These are phyloP conservation scores for Eucommia ulmoides DNA, from an alignment of 257 asterid species.

Conservation along the genomic window DNA sequence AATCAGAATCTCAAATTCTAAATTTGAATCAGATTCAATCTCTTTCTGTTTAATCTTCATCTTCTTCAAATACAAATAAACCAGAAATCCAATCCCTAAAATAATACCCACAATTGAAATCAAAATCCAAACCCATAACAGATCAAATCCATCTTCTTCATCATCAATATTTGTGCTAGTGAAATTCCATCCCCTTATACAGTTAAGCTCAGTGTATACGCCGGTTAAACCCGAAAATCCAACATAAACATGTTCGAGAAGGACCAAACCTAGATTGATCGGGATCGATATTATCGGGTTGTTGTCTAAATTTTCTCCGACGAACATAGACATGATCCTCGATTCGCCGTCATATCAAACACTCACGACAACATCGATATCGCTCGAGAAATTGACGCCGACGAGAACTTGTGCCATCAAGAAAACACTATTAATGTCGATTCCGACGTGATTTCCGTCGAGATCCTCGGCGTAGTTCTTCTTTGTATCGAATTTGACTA, in stretches of 20 bases:
- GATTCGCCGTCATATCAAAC: slow-evolving; percentile 9
- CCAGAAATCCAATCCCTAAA: background rate
- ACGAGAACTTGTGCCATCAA: slow-evolving; percentile 5
- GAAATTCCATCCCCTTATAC: slow-evolving; percentile 15
- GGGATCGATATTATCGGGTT: slow-evolving; percentile 8
- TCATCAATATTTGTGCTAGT: slow-evolving; percentile 9
- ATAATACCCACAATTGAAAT: background rate
- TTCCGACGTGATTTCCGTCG: slow-evolving; percentile 13
- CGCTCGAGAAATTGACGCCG: slow-evolving; percentile 8
- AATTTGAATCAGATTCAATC: background rate
- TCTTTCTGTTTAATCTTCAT: background rate
- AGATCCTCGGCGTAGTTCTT: slow-evolving; percentile 11
- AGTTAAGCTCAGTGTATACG: slow-evolving; percentile 6
- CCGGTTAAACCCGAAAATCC: slow-evolving; percentile 17
- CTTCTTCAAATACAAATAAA: background rate
- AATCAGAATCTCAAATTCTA: background rate
- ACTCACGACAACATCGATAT: slow-evolving; percentile 5
- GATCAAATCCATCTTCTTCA: background rate
- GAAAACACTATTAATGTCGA: slow-evolving; percentile 10
- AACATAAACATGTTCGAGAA: slow-evolving; percentile 6
- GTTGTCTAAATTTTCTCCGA: too few relatives aligned
- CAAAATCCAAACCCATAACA: slow-evolving; percentile 8
- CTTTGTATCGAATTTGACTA: slow-evolving; percentile 10
- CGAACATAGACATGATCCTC: slow-evolving; percentile 1
- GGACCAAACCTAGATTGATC: slow-evolving; percentile 1